A percentile compares a stretch with the other conserved stretches of the same genome.
These are phyloP conservation scores for Rugonectria rugulosa DNA, from an alignment of 2,329 filamentous ascomycete genomes.

Conservation along the genomic window DNA sequence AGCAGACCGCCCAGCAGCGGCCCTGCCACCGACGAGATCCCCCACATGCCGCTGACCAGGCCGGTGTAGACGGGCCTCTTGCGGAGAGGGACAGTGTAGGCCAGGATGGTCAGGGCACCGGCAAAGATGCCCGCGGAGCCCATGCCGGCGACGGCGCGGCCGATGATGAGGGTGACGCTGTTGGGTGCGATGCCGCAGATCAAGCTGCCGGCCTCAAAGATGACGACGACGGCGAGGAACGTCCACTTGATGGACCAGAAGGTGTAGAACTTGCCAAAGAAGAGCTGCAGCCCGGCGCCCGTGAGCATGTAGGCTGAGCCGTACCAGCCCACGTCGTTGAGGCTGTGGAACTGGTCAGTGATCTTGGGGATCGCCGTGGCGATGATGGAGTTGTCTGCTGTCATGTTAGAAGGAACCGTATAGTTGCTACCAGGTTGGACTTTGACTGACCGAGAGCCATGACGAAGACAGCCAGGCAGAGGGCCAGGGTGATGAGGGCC, in stretches of 20 bases:
- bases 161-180: conserved; percentile 45
- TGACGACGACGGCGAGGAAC: conserved; percentile 46
- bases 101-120: conserved; percentile 52
- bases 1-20: conserved; percentile 46
- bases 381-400: conserved; percentile 49
- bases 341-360: conserved; percentile 51
- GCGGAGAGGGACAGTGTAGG: conserved; percentile 45
- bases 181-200: conserved; percentile 48
- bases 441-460: conserved; percentile 47
- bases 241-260: conserved; percentile 54
- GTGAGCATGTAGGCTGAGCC: conserved; percentile 54
- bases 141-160: conserved; percentile 46
- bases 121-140: conserved; percentile 57
- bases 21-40: conserved; percentile 50
- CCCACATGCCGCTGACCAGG: conserved; percentile 51
- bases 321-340: conserved; percentile 60
- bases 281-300: conserved; percentile 48
- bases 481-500: conserved; percentile 46
- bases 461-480: conserved; percentile 50
- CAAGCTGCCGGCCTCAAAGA: conserved; percentile 55
- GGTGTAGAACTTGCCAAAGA: conserved; percentile 53
- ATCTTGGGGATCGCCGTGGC: conserved; percentile 55
- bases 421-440: neutral
- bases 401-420: conserved; percentile 10
- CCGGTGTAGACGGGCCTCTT: conserved; percentile 48